Evolutionary conservation across 2,329 filamentous ascomycete species (phyloP).

Genomic region (Venturia oleaginea): DNA sequence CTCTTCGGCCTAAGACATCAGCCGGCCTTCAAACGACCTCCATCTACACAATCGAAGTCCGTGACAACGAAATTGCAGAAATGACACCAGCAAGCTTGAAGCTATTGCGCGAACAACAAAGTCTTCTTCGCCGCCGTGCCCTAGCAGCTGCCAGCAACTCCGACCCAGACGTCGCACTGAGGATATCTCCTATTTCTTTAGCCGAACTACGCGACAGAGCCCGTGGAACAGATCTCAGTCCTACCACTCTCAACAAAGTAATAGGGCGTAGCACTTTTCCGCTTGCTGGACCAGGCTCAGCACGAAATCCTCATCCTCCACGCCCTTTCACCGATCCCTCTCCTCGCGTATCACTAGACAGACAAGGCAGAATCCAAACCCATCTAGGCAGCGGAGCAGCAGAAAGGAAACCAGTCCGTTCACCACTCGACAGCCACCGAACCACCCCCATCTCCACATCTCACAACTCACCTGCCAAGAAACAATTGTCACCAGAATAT

Average conservation of each 20-base stretch:
- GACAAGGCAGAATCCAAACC: not conserved
- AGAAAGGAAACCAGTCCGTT: not conserved
- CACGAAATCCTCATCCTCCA: not conserved
- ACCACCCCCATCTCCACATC: not conserved
- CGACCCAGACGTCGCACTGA: not conserved
- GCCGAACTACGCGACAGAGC: not conserved
- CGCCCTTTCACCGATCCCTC: not conserved
- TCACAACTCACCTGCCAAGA: not conserved
- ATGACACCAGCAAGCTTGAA: conserved; percentile 7
- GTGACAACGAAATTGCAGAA: not conserved
- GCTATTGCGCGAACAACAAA: conserved; percentile 4
- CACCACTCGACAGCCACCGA: not conserved
- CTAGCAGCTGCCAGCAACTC: not conserved
- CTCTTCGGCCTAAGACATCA: not conserved
- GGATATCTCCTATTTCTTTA: not conserved
- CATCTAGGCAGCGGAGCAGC: not conserved
- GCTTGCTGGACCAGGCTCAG: not conserved
- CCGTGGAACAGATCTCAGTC: not conserved
- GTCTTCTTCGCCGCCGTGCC: not conserved
- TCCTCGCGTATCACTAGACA: not conserved
- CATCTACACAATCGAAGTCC: not conserved
- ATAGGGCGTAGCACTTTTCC: not conserved
- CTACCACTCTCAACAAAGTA: not conserved
- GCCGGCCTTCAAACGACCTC: not conserved
- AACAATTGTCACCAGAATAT: not conserved